Conservation (phyloP, 305 asterid genomes). For the Fraxinus floribunda region DNA sequence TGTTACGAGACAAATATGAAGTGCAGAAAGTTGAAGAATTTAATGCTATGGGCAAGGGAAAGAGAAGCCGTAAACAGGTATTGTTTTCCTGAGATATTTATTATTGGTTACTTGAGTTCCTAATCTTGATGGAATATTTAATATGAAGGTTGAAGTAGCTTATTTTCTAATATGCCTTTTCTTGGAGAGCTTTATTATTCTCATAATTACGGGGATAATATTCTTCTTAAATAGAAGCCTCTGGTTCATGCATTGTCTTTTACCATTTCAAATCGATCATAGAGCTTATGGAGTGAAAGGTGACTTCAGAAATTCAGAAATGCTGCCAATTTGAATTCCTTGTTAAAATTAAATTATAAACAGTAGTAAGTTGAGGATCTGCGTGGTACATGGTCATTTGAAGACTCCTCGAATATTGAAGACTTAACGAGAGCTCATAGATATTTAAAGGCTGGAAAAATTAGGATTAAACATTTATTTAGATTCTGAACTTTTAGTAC, state of each 20-base stretch:
- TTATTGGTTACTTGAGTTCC: slow-evolving; percentile 12
- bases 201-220: not conserved
- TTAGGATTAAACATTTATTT: not conserved
- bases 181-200: not conserved
- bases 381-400: not conserved
- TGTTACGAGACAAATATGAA: slow-evolving; percentile 77
- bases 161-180: not conserved
- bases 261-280: not conserved
- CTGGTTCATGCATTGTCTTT: not conserved
- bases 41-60: slow-evolving; percentile 93
- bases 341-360: not conserved
- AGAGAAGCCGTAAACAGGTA: slow-evolving; percentile 94
- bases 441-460: not conserved
- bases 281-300: not conserved
- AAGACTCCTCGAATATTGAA: not conserved
- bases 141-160: not conserved
- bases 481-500: not conserved
- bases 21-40: slow-evolving; percentile 83
- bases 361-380: not conserved
- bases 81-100: slow-evolving; percentile 4
- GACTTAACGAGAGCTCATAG: not conserved
- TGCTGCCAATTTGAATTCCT: slow-evolving; percentile 1
- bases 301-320: not conserved
- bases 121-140: slow-evolving; percentile 3
- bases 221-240: not conserved